phyloP scores from a whole-genome alignment of 2,329 filamentous ascomycete species.

The Colletotrichum sublineola region DNA sequence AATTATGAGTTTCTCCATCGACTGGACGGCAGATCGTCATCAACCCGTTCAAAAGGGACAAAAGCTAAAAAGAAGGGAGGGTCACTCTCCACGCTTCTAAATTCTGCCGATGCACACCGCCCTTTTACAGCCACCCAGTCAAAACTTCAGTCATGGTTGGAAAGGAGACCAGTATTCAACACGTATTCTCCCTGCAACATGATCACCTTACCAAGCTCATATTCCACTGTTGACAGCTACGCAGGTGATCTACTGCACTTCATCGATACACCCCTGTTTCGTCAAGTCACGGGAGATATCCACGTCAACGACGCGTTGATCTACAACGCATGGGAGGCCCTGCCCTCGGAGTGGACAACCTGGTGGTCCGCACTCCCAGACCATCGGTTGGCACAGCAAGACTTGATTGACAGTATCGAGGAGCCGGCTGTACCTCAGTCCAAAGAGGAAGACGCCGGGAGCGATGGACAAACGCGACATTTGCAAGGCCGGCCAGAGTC shows the following conservation, averaged over 20 bases:
- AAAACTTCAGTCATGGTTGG: not conserved
- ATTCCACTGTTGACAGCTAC: slow-evolving; percentile 29
- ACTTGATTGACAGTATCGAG: slow-evolving; percentile 49
- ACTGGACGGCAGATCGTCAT: too few relatives aligned
- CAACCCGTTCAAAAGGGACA: too few relatives aligned
- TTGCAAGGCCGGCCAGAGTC: slow-evolving; percentile 11
- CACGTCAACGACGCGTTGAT: slow-evolving; percentile 53
- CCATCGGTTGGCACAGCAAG: slow-evolving; percentile 48
- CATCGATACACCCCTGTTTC: slow-evolving; percentile 47
- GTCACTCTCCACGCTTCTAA: not conserved
- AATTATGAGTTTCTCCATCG: not conserved
- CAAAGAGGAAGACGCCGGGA: accelerated
- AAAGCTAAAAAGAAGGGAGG: not conserved
- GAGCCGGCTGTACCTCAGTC: not conserved
- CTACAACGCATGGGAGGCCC: slow-evolving; percentile 47
- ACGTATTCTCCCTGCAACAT: not conserved
- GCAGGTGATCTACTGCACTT: slow-evolving; percentile 45
- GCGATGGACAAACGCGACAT: not conserved
- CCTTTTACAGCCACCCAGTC: too few relatives aligned
- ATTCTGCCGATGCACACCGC: not conserved
- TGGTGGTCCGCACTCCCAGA: slow-evolving; percentile 49
- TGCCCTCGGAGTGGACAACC: slow-evolving; percentile 49
- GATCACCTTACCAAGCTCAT: not conserved
- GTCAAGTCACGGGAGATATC: slow-evolving; percentile 51
- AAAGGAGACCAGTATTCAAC: accelerated